Percentiles rank a stretch among this genome's conserved stretches.
Evolutionary conservation across 2,329 filamentous ascomycete genomes (phyloP).

Genomic region (Pestalotiopsis sp.): DNA sequence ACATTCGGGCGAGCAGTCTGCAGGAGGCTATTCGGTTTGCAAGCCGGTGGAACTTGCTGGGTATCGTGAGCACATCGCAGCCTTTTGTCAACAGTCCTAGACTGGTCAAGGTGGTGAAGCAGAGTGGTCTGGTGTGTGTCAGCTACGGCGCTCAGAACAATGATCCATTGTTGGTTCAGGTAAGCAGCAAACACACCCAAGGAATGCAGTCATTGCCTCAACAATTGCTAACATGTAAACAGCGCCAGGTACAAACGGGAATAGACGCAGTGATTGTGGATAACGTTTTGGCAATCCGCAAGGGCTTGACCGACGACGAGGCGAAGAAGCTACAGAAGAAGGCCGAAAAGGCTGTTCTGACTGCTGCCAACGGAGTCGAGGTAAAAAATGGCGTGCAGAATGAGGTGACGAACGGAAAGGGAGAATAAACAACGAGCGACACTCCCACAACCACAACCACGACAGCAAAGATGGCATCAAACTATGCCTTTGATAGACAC

Average conservation of each 20-base stretch:
- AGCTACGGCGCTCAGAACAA: conserved; percentile 94
- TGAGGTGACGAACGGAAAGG: background rate
- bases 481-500: background rate
- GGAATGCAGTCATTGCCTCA: background rate
- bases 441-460: background rate
- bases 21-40: conserved; percentile 97
- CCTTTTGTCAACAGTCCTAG: conserved; percentile 87
- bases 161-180: conserved; percentile 80
- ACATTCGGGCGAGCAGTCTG: conserved; percentile 85
- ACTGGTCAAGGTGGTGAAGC: conserved; percentile 90
- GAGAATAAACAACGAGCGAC: background rate
- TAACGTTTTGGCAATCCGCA: conserved; percentile 87
- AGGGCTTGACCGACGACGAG: conserved; percentile 70
- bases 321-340: conserved; percentile 20
- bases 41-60: conserved; percentile 89
- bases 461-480: background rate
- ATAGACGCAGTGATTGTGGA: conserved; percentile 99
- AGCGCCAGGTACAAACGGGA: conserved; percentile 90
- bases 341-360: background rate
- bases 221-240: conserved; percentile 13
- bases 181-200: conserved; percentile 43
- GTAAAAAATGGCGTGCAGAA: background rate
- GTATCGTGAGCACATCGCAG: conserved; percentile 86
- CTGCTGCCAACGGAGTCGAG: background rate
- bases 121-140: conserved; percentile 90